These are phyloP conservation scores for Wickerhamiella pararugosa DNA, from an alignment of 1,139 yeast genomes.

Conservation along the genomic window DNA sequence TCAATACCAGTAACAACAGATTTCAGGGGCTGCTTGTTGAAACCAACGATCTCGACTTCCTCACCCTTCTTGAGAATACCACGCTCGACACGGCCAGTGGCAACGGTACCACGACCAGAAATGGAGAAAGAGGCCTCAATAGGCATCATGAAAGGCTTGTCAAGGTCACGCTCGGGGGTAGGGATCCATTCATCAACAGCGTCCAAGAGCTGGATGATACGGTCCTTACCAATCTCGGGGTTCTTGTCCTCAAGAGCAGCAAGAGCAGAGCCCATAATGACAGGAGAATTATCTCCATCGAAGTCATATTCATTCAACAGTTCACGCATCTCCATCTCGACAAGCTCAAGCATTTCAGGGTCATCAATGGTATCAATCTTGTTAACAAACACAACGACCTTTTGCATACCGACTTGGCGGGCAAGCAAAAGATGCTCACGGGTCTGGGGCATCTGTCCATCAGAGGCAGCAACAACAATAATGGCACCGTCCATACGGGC, in stretches of 20 bases:
- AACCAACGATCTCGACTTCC: slow-evolving; percentile 93
- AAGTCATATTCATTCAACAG: slow-evolving; percentile 78
- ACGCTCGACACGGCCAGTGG: slow-evolving; percentile 98
- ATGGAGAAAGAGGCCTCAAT: slow-evolving; percentile 95
- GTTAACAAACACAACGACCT: slow-evolving; percentile 93
- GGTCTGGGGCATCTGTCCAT: slow-evolving; percentile 99
- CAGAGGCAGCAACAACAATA: slow-evolving; percentile 97
- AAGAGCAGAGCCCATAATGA: slow-evolving; percentile 96
- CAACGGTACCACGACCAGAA: slow-evolving; percentile 99
- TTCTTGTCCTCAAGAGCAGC: slow-evolving; percentile 81
- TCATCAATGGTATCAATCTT: slow-evolving; percentile 96
- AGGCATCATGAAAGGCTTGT: slow-evolving; percentile 93
- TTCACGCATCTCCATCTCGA: slow-evolving; percentile 99
- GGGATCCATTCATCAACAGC: slow-evolving; percentile 94
- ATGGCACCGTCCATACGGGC: slow-evolving; percentile 99
- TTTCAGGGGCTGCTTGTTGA: slow-evolving; percentile 73
- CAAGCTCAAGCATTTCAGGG: slow-evolving; percentile 98
- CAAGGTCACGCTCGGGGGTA: slow-evolving; percentile 91
- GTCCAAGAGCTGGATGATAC: slow-evolving; percentile 69
- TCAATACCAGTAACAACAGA: slow-evolving; percentile 96
- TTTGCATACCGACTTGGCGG: slow-evolving; percentile 98
- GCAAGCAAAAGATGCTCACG: slow-evolving; percentile 97
- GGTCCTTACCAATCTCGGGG: slow-evolving; percentile 86
- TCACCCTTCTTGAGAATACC: slow-evolving; percentile 96
- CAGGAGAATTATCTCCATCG: slow-evolving; percentile 97